phyloP scores from a whole-genome alignment of 495 filamentous ascomycete species.

The Sordaria brevicollis region DNA sequence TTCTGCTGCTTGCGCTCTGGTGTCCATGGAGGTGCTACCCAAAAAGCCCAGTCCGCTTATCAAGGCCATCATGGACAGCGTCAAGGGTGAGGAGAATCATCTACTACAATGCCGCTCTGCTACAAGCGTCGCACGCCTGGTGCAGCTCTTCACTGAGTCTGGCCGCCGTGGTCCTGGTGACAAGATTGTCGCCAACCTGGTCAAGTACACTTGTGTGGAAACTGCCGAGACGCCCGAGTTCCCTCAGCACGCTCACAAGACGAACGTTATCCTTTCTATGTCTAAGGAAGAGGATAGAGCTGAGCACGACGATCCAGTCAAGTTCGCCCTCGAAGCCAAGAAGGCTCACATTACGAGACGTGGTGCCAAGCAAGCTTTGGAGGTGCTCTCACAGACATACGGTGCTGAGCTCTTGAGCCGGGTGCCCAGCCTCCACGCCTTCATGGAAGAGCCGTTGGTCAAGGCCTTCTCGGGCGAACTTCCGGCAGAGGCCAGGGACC shows the following conservation, averaged over 20 bases:
- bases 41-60: slow-evolving; percentile 87
- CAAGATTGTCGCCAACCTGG: slow-evolving; percentile 86
- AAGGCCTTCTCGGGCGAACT: slow-evolving; percentile 65
- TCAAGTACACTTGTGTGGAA: slow-evolving; percentile 94
- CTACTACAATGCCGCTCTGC: slow-evolving; percentile 87
- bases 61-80: slow-evolving; percentile 94
- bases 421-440: slow-evolving; percentile 65
- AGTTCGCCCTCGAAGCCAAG: slow-evolving; percentile 76
- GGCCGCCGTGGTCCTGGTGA: slow-evolving; percentile 74
- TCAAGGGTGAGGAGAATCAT: slow-evolving; percentile 87
- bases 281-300: slow-evolving; percentile 94
- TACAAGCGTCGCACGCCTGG: slow-evolving; percentile 65
- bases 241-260: slow-evolving; percentile 60
- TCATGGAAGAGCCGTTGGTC: slow-evolving; percentile 73
- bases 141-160: slow-evolving; percentile 70
- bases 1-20: slow-evolving; percentile 75
- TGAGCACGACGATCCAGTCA: slow-evolving; percentile 80
- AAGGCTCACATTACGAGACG: slow-evolving; percentile 80
- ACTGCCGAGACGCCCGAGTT: slow-evolving; percentile 97
- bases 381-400: slow-evolving; percentile 73
- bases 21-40: slow-evolving; percentile 74
- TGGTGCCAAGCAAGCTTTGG: slow-evolving; percentile 88
- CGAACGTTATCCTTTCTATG: slow-evolving; percentile 74
- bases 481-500: slow-evolving; percentile 56
- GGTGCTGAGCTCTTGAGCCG: slow-evolving; percentile 62